A percentile compares a stretch with the other conserved stretches of the same genome.
These are phyloP conservation scores for Bipolaris oryzae DNA, from an alignment of 2,329 filamentous ascomycete genomes.

Conservation along the genomic window DNA sequence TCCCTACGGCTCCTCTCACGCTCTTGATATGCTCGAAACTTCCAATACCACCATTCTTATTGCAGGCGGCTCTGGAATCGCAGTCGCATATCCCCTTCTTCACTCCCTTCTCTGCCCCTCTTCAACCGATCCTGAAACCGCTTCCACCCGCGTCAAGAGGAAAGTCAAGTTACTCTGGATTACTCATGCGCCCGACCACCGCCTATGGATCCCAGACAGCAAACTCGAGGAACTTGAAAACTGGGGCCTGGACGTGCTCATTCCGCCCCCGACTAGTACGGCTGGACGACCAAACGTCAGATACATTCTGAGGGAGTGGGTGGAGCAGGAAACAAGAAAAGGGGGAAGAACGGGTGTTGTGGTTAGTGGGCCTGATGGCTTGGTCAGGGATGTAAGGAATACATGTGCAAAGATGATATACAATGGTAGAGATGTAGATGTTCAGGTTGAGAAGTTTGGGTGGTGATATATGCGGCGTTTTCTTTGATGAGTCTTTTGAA, in stretches of 20 bases:
- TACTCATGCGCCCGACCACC: conserved; percentile 60
- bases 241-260: conserved; percentile 59
- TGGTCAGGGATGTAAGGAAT: conserved; percentile 67
- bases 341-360: conserved; percentile 59
- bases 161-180: conserved; percentile 65
- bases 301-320: conserved; percentile 50
- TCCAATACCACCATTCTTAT: conserved; percentile 61
- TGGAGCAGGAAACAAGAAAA: conserved; percentile 46
- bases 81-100: conserved; percentile 66
- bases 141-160: conserved; percentile 25
- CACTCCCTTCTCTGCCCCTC: conserved; percentile 55
- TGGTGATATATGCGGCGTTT: conserved; percentile 54
- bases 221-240: conserved; percentile 57
- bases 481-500: background rate
- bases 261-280: conserved; percentile 62
- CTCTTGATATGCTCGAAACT: conserved; percentile 60
- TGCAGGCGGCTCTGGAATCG: conserved; percentile 69
- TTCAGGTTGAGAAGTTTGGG: conserved; percentile 71
- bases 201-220: conserved; percentile 60
- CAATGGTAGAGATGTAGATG: conserved; percentile 57
- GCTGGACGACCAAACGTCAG: conserved; percentile 61
- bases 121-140: conserved; percentile 24
- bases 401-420: conserved; percentile 58
- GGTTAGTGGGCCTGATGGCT: conserved; percentile 66
- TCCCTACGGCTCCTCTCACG: conserved; percentile 66